Evolutionary conservation across 805 yeast genomes (phyloP), one percentile per base, ranked within the genome.

Genomic region (Kregervanrija delftensis): DNA sequence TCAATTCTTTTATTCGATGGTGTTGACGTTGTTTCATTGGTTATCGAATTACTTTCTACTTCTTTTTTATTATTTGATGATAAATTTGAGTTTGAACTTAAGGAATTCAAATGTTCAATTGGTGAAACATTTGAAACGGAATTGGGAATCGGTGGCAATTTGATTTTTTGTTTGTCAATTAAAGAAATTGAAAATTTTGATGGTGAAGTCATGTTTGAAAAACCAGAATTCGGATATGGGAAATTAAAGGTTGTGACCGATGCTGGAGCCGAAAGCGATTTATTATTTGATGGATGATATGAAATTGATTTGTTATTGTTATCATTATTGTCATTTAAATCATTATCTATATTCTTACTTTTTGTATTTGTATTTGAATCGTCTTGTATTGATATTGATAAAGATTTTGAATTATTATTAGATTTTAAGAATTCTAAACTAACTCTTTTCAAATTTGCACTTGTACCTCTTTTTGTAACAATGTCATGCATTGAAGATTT

Each of bases 91-190:
- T n/a, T 11, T 32, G 12, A 11, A 11, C 10, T 32, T 32, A 12
- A 22, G 6, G 28, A 4, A 32, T 32, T 32, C 13, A 12, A 11
- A 32, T 40, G 43, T 12, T 40, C 43, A 35, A 33, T 14, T n/a
- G 30, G 11, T 16, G 22, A 9, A n/a, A 32, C 35, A n/a, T 16
- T 39, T n/a, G n/a, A 11, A 13, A 43, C 22, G 14, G 40, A 15
- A 16, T 56, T 54, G 4, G 65, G 60, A 12, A 61, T 43, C 10
- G 66, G 66, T 5, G 66, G 66, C 16, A 61, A 41, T 43, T 49
- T 59, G 31, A 52, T 48, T 16, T 44, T 52, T 17, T 34, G 45
- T 33, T 46, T 49, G 11, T 45, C 49, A 8, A 35, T 39, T 6
- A 30, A 12, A 6, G 48, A 39, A 12, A 51, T 46, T 30, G 55